Evolutionary conservation across 768 basidiomycete species (phyloP).

Genomic region (Agrocybe praecox): DNA sequence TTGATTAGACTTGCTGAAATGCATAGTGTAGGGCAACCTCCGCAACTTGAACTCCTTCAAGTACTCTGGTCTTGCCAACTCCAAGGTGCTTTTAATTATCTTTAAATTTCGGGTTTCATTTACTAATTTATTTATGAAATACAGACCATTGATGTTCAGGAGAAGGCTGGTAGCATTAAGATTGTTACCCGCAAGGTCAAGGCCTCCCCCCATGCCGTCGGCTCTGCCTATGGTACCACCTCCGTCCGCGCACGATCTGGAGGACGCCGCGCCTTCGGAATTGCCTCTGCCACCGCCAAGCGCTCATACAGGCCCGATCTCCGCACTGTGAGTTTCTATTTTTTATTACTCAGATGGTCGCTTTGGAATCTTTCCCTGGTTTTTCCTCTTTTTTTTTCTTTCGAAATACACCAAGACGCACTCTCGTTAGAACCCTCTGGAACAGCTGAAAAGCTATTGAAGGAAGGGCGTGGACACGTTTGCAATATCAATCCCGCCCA

Average conservation of each 20-base stretch:
- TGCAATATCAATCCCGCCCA: constrained; percentile 69
- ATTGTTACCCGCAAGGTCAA: constrained; percentile 69
- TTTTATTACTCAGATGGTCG: neutral
- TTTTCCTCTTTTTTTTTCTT: constrained; percentile 13
- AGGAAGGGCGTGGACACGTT: constrained; percentile 93
- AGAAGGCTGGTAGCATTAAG: constrained; percentile 56
- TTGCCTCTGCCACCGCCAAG: constrained; percentile 60
- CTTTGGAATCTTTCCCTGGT: constrained; percentile 13
- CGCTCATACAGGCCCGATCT: constrained; percentile 80
- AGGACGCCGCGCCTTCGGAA: constrained; percentile 67
- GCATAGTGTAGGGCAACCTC: constrained; percentile 70
- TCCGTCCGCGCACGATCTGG: constrained; percentile 71
- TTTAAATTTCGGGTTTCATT: constrained; percentile 1
- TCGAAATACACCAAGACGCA: constrained; percentile 45
- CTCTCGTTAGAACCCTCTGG: constrained; percentile 94
- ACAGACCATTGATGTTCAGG: constrained; percentile 73
- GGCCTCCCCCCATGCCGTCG: constrained; percentile 53
- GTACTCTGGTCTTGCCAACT: constrained; percentile 87
- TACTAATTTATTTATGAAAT: neutral
- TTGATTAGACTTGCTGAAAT: constrained; percentile 11
- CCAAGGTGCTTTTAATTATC: constrained; percentile 53
- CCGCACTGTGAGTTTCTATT: constrained; percentile 57
- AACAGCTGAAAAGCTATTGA: constrained; percentile 64
- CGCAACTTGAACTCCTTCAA: constrained; percentile 90
- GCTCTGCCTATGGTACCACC: constrained; percentile 46